Conservation (phyloP, 2,329 filamentous ascomycete genomes). For the Alternaria sp. region DNA sequence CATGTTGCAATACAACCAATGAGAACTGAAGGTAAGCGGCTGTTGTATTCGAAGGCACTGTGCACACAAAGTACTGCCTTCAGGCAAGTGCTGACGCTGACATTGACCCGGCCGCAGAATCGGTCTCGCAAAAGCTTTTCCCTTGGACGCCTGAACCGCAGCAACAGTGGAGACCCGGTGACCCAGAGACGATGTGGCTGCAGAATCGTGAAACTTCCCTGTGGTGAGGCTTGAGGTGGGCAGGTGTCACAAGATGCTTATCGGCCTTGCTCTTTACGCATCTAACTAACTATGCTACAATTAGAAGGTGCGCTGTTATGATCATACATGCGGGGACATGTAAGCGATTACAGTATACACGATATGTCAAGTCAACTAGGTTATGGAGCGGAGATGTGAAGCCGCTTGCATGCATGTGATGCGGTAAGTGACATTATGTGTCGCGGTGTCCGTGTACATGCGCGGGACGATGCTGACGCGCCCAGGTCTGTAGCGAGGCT, state of each 20-base stretch:
- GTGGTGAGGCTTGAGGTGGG: background rate
- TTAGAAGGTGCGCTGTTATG: background rate
- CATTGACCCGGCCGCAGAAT: background rate
- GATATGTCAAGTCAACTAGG: background rate
- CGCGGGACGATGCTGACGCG: conserved; percentile 12
- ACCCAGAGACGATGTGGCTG: conserved; percentile 1
- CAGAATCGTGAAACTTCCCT: background rate
- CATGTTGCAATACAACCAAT: background rate
- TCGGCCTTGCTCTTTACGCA: background rate
- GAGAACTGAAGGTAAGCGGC: background rate
- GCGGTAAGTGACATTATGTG: background rate
- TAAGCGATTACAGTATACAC: background rate
- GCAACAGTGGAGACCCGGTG: conserved; percentile 12
- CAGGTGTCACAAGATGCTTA: background rate
- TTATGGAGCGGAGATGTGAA: background rate
- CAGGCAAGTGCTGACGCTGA: conserved; percentile 1
- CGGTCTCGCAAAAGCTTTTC: conserved; percentile 2
- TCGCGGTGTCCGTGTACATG: background rate
- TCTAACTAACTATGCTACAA: background rate
- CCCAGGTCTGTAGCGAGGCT: conserved; percentile 2
- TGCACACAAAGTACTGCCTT: background rate
- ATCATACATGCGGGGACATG: background rate
- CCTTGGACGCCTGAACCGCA: conserved; percentile 10
- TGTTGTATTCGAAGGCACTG: background rate
- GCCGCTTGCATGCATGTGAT: background rate